phyloP scores from a whole-genome alignment of 495 filamentous ascomycete genomes.

The Aspergillus ellipticus region DNA sequence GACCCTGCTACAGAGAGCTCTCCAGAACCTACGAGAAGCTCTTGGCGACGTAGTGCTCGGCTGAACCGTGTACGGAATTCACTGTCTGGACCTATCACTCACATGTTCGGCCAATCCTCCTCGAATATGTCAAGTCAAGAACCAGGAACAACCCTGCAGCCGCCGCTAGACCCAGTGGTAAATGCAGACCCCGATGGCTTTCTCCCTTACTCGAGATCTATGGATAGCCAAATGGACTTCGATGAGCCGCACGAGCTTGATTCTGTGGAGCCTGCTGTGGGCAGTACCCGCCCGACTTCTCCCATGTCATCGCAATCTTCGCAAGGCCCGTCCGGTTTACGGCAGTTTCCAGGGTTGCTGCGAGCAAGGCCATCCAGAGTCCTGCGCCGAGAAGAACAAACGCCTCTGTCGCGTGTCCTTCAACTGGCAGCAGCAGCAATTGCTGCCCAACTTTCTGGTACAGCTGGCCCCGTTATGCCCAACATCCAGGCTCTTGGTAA shows the following conservation, averaged over 20 bases:
- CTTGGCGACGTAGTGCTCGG: constrained; percentile 43
- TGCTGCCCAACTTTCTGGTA: constrained; percentile 57
- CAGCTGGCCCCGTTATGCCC: constrained; percentile 49
- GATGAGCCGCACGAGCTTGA: constrained; percentile 43
- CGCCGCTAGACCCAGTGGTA: constrained; percentile 17
- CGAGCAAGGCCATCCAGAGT: constrained; percentile 47
- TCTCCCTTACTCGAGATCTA: constrained; percentile 32
- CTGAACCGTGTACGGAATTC: constrained; percentile 44
- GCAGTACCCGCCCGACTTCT: constrained; percentile 20
- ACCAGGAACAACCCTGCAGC: constrained; percentile 18
- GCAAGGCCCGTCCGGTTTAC: constrained; percentile 25
- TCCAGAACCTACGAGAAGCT: constrained; percentile 31
- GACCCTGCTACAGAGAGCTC: constrained; percentile 22
- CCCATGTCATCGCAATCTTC: constrained; percentile 25
- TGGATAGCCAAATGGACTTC: constrained; percentile 44
- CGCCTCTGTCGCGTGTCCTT: constrained; percentile 53
- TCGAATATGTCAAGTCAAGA: constrained; percentile 16
- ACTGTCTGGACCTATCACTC: constrained; percentile 40
- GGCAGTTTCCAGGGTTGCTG: constrained; percentile 41
- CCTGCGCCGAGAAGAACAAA: constrained; percentile 54
- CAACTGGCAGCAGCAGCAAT: constrained; percentile 59
- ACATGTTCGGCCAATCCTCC: constrained; percentile 43
- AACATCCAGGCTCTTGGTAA: constrained; percentile 57
- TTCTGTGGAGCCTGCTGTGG: constrained; percentile 35
- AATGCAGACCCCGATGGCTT: constrained; percentile 23